Base-by-base conservation (phyloP, 2,329 filamentous ascomycete species). In the Macrophomina phaseolina region DNA sequence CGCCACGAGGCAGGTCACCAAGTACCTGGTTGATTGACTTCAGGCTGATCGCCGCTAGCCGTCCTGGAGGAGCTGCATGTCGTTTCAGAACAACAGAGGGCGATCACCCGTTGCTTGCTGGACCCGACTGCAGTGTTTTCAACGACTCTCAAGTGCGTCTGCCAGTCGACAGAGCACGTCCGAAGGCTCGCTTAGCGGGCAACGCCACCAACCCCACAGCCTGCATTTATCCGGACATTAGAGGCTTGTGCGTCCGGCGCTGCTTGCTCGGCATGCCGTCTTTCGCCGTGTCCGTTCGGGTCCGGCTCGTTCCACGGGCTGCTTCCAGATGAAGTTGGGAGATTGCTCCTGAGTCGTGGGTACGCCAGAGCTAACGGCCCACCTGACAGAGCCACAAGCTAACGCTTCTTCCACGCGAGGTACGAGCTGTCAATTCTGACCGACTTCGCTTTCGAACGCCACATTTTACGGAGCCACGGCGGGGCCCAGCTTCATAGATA, bases 161-260 rank as follows among this genome's bases (percentile, higher is more conserved):
- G 45, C 8, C 45, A 38, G 36, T 34, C 6, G 34, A 8, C 34
- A 38, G 14, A 18, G 38, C 23, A 38, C 11, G 12, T 16, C 40
- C 14, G 34, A 4, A 23, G 23, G 40, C 40, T 60, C 56, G 28
- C 28, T 48, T 48, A 60, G 56, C 38, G 6, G 28, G 7, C 16
- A 40, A 12, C 56, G 56, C 56, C 56, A 60, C 56, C 34, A 48
- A 18, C 23, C 30, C 56, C 56, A 60, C 30, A 34, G 56, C 9
- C 38, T 60, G 56, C 40, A 60, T 60, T 60, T 60, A 60, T 9
- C 56, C 56, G 56, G 56, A 60, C 56, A 28, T 40, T 60, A 60
- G 40, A 34, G 38, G 38, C 36, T 45, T 45, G 52, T n/a, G 51
- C 51, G 51, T 38, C 51, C 30, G 32, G 14, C 23, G 36, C 36